Percentiles rank a stretch among this genome's conserved stretches.
phyloP scores from a whole-genome alignment of 768 basidiomycete genomes.

The Tricholoma saponaceum region DNA sequence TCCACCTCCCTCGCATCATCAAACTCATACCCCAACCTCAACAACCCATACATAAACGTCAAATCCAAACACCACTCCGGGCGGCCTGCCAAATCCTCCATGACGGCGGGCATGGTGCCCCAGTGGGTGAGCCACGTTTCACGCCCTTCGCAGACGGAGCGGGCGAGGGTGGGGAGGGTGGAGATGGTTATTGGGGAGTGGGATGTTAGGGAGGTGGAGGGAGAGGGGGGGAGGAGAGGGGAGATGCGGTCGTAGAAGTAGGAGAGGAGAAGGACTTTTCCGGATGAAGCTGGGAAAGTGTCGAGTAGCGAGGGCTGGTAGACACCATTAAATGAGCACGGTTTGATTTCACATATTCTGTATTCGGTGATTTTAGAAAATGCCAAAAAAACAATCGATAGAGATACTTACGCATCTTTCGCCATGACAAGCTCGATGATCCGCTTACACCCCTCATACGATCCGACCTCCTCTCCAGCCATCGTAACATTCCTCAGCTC shows the following conservation, averaged over 20 bases:
- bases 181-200: constrained; percentile 20
- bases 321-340: constrained; percentile 96
- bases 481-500: constrained; percentile 68
- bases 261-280: constrained; percentile 86
- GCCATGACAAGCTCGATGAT: constrained; percentile 88
- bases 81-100: constrained; percentile 68
- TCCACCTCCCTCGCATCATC: constrained; percentile 57
- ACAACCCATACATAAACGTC: constrained; percentile 89
- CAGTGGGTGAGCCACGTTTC: constrained; percentile 53
- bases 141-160: constrained; percentile 70
- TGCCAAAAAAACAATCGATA: no score
- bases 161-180: constrained; percentile 61
- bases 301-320: constrained; percentile 93
- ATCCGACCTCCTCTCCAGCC: constrained; percentile 77
- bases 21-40: constrained; percentile 91
- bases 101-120: constrained; percentile 28
- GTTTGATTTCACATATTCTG: constrained; percentile 85
- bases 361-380: no score
- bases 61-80: constrained; percentile 96
- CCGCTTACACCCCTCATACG: constrained; percentile 82
- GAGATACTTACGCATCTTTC: constrained; percentile 77
- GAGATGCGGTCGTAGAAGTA: constrained; percentile 96
- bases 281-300: constrained; percentile 64
- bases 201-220: background rate
- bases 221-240: constrained; percentile 51